Conservation (phyloP, 768 basidiomycete species). For the Amanita inopinata region DNA sequence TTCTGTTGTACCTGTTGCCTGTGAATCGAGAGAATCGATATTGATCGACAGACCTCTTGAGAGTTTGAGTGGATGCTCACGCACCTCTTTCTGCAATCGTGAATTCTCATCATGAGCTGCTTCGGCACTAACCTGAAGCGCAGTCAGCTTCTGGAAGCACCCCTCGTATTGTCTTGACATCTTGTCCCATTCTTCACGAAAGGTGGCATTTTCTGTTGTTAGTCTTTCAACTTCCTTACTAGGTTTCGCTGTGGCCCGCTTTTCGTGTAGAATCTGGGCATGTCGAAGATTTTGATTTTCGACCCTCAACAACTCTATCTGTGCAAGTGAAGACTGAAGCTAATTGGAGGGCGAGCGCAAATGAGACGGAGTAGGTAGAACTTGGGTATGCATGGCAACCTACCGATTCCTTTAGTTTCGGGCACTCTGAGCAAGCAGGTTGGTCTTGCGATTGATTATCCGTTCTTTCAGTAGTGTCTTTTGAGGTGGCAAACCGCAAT, state of each 20-base stretch:
- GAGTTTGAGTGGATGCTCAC: not conserved
- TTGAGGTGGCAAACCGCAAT: not conserved
- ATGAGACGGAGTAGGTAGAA: not conserved
- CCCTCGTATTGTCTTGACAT: not conserved
- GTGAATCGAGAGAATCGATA: not conserved
- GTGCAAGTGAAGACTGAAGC: constrained; percentile 2
- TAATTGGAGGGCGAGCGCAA: too few relatives aligned
- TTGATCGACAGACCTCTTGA: not conserved
- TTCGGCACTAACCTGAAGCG: not conserved
- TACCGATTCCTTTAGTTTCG: not conserved
- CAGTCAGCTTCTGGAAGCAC: not conserved
- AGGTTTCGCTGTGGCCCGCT: constrained; percentile 1
- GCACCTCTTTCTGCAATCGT: not conserved
- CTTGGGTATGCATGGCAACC: not conserved
- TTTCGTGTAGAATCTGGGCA: not conserved
- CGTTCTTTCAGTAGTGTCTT: too few relatives aligned
- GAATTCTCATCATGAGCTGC: not conserved
- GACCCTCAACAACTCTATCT: not conserved
- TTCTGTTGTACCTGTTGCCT: not conserved
- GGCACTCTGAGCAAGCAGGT: not conserved
- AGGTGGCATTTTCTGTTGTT: constrained; percentile 1
- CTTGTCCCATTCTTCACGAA: constrained; percentile 2
- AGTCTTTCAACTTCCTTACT: not conserved
- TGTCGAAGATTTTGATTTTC: constrained; percentile 3
- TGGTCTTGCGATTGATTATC: not conserved